Base-by-base conservation (phyloP, 805 yeast species). In the Myxozyma sirexii region DNA sequence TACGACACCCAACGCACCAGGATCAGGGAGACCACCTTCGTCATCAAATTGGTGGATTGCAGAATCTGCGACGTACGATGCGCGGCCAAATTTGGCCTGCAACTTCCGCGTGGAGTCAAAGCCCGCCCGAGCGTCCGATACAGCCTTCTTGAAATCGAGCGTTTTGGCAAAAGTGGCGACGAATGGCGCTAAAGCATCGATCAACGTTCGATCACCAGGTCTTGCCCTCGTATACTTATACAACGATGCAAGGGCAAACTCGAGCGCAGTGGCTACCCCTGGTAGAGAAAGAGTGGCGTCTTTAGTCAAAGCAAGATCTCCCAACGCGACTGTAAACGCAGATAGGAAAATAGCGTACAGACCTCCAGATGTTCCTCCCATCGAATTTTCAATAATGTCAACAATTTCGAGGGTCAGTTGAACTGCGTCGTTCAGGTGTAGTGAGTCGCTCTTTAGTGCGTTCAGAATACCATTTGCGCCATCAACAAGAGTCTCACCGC, bases 311-410 rank as follows among this genome's bases (percentile, higher is more conserved):
- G 67, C 57, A 29, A 15, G 63, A 10, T n/a, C 6, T 29, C 35
- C 51, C 13, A 54, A 44, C 8, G 51, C 56, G 7, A 35, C 29
- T 26, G 51, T 42, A 54, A 47, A 39, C 31, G 51, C 51, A 31
- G 57, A 54, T 15, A 52, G 31, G 39, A 79, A 88, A 55, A 92
- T 91, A 1, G 96, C 88, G 72, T 91, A 92, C 37, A 92, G 74
- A 0, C 97, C 97, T 55, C 97, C 97, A 0, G 96, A 88, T 0
- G 97, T 91, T 51, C 97, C 97, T 51, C 97, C 97, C 97, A 91
- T 92, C 13, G 84, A 84, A 55, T 83, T 83, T 70, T 91, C 97
- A 35, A 91, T 90, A 26, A 87, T 72, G 57, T 90, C 96, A 1
- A 96, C 88, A 54, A 91, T 80, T 65, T 82, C 82, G 13, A 52